Percentiles rank a stretch among this genome's conserved stretches.
These are phyloP conservation scores for Mycena capillaripes DNA, from an alignment of 768 basidiomycete genomes.

Conservation along the genomic window DNA sequence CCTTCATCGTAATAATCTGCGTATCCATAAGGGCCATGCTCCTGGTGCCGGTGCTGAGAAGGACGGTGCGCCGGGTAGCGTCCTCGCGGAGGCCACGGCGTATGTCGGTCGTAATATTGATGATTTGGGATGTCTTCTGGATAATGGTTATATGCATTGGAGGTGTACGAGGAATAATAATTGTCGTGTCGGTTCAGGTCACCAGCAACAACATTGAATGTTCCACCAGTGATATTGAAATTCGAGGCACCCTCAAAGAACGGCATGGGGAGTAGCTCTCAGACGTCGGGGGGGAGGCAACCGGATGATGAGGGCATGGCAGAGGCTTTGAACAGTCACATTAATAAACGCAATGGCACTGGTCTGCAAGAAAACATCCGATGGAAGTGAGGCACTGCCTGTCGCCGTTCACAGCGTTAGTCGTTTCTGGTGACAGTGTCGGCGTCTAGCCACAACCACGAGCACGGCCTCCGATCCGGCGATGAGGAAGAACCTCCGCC, in stretches of 20 bases:
- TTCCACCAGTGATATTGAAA: conserved; percentile 27
- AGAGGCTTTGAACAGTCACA: background rate
- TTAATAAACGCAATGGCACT: conserved; percentile 1
- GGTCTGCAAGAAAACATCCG: background rate
- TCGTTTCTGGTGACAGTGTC: no score
- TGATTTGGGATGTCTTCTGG: background rate
- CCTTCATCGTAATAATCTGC: conserved; percentile 20
- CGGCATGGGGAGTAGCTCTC: conserved; percentile 1
- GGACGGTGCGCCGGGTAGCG: background rate
- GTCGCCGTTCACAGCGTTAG: background rate
- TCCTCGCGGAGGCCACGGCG: conserved; percentile 3
- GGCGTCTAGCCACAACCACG: no score
- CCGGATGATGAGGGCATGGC: background rate
- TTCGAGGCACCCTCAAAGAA: conserved; percentile 29
- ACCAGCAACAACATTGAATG: conserved; percentile 25
- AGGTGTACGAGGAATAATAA: conserved; percentile 1
- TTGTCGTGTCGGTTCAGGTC: conserved; percentile 18
- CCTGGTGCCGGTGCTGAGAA: conserved; percentile 17
- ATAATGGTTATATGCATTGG: conserved; percentile 14
- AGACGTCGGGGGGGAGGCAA: background rate
- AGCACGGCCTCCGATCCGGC: no score
- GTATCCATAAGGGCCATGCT: conserved; percentile 13
- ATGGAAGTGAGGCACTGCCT: background rate
- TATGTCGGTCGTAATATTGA: conserved; percentile 13
- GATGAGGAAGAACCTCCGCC: background rate